Evolutionary conservation across 2,329 filamentous ascomycete genomes (phyloP).

Genomic region (Colletotrichum costaricense): DNA sequence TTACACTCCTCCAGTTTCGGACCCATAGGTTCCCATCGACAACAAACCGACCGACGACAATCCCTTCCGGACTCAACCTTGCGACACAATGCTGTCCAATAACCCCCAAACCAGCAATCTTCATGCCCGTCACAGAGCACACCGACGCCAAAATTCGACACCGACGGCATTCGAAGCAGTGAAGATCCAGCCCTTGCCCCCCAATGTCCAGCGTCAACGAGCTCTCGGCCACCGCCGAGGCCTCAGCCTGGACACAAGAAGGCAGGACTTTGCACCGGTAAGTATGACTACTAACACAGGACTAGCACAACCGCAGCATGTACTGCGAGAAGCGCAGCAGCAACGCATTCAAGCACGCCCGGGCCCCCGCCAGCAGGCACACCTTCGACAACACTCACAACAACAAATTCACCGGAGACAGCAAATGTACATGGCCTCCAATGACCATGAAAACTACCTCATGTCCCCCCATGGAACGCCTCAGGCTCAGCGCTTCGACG

Average conservation of each 20-base stretch:
- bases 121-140: constrained; percentile 79
- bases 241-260: constrained; percentile 83
- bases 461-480: constrained; percentile 68
- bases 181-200: constrained; percentile 74
- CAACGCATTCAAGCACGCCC: constrained; percentile 82
- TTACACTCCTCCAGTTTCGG: constrained; percentile 53
- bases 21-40: constrained; percentile 63
- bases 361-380: constrained; percentile 62
- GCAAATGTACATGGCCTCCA: constrained; percentile 43
- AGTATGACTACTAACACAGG: constrained; percentile 66
- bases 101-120: constrained; percentile 70
- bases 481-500: constrained; percentile 63
- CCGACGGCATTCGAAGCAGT: constrained; percentile 81
- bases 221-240: constrained; percentile 78
- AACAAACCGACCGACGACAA: constrained; percentile 63
- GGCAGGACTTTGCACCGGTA: constrained; percentile 65
- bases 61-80: constrained; percentile 75
- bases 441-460: constrained; percentile 65
- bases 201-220: constrained; percentile 56
- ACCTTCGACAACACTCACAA: constrained; percentile 48
- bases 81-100: constrained; percentile 84
- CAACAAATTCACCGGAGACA: constrained; percentile 53
- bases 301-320: constrained; percentile 76
- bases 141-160: constrained; percentile 90
- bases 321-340: constrained; percentile 91